These are phyloP conservation scores for Polyporus tsugae DNA, from an alignment of 1,284 basidiomycete genomes.

Conservation along the genomic window DNA sequence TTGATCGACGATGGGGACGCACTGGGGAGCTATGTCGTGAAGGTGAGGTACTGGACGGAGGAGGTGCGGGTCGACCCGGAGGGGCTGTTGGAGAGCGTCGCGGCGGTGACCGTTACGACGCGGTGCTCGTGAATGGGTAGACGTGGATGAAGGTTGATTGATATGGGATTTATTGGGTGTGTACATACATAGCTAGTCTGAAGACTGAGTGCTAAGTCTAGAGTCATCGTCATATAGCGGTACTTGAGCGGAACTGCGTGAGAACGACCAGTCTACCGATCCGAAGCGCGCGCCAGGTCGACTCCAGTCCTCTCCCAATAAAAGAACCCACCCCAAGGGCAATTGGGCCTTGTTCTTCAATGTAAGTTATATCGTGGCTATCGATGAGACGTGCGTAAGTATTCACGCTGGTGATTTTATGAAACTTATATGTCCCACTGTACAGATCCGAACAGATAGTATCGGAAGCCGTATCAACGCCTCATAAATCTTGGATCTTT, in stretches of 20 bases:
- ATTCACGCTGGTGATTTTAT: neutral
- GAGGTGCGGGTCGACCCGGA: conserved; percentile 60
- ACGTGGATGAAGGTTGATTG: neutral
- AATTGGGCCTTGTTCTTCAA: too few species aligned
- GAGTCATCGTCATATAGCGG: too few species aligned
- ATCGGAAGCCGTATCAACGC: neutral
- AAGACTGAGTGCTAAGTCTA: too few species aligned
- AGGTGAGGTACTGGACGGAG: conserved; percentile 61
- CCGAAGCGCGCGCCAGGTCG: too few species aligned
- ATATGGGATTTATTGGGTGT: neutral
- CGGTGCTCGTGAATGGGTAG: conserved; percentile 21
- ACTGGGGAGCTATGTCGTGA: conserved; percentile 51
- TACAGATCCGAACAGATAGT: too few species aligned
- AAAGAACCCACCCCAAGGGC: too few species aligned
- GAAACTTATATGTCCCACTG: too few species aligned
- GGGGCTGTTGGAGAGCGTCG: conserved; percentile 36
- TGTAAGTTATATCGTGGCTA: too few species aligned
- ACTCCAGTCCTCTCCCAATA: too few species aligned
- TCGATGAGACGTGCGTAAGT: neutral
- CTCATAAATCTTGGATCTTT: neutral
- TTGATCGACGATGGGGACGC: conserved; percentile 46
- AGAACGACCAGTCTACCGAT: too few species aligned
- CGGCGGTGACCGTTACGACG: conserved; percentile 27
- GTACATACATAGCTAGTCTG: too few species aligned
- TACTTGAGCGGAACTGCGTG: too few species aligned